Conservation (phyloP, 805 yeast species). For the Metschnikowia orientalis region DNA sequence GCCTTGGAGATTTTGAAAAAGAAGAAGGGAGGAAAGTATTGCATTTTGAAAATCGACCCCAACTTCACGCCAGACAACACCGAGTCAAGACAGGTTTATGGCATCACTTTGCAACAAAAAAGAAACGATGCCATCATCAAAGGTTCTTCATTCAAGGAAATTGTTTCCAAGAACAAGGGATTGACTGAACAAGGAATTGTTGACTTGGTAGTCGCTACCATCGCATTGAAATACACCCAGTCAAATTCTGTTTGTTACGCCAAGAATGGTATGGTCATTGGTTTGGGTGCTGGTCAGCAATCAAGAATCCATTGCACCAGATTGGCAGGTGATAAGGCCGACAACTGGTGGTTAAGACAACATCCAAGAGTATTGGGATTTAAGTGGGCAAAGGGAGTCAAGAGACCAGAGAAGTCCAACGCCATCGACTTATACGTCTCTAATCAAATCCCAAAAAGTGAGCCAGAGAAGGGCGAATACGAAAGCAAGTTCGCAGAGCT, state of each 20-base stretch:
- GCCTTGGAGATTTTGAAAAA: slow-evolving; percentile 83
- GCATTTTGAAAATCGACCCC: slow-evolving; percentile 94
- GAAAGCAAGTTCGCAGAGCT: slow-evolving; percentile 79
- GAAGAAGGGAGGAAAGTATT: slow-evolving; percentile 97
- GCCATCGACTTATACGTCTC: slow-evolving; percentile 95
- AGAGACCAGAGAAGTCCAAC: slow-evolving; percentile 97
- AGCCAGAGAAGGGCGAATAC: slow-evolving; percentile 91
- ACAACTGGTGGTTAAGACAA: slow-evolving; percentile 99
- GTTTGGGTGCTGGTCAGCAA: slow-evolving; percentile 99
- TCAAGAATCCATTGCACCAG: slow-evolving; percentile 99
- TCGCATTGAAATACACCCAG: slow-evolving; percentile 96
- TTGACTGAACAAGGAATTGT: slow-evolving; percentile 89
- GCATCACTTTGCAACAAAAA: slow-evolving; percentile 92
- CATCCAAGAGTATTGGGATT: slow-evolving; percentile 90
- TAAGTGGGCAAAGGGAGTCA: slow-evolving; percentile 97
- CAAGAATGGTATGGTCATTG: slow-evolving; percentile 98
- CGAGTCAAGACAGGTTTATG: slow-evolving; percentile 95
- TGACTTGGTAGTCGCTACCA: slow-evolving; percentile 95
- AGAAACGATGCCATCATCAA: slow-evolving; percentile 96
- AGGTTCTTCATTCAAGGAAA: slow-evolving; percentile 84
- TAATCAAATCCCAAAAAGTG: slow-evolving; percentile 82
- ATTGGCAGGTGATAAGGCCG: slow-evolving; percentile 98
- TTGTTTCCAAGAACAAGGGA: slow-evolving; percentile 80
- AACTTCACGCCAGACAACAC: slow-evolving; percentile 74
- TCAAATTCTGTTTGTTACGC: slow-evolving; percentile 98